Evolutionary conservation across 2,329 filamentous ascomycete genomes (phyloP), one percentile per base, ranked within the genome.

Genomic region (Colletotrichum australisinense): DNA sequence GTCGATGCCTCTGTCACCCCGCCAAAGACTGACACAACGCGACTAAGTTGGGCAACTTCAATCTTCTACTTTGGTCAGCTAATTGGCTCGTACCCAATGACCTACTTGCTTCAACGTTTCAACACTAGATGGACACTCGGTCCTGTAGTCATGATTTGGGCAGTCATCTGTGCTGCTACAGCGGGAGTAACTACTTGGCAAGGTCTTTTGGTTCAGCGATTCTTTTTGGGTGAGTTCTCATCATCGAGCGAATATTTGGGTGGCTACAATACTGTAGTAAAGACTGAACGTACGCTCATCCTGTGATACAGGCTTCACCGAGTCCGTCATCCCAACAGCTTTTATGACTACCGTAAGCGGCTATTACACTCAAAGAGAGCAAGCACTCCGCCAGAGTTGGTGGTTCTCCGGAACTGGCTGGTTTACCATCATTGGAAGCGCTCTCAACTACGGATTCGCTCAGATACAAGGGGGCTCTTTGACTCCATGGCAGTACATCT

Each of bases 51-150:
- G 93, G 93, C 93, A 2, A 95, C 93, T 0, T 94, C 92, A 0
- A 86, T 94, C 77, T 95, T 95, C 84, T 95, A 95, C 84, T 94
- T 95, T 76, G 93, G 93, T 38, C 93, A 94, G 92, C 86, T 95
- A 2, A 90, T 88, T 0, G 93, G 93, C 0, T 83, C 93, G 4
- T 95, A 94, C 74, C 93, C 93, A 1, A 91, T 94, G 88, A 92
- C 92, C 0, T 94, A 93, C 72, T 84, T 89, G 0, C 84, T 94
- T 1, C 93, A 95, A 80, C 88, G 89, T 24, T 93, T 94, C 83
- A 86, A 90, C 72, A 86, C 90, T 1, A 88, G 91, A 19, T 86
- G 87, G 59, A 88, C 93, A 1, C 86, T 95, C 2, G 92, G 92
- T 11, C 84, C 78, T 11, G 84, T 92, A 1, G 91, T 94, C 2